Evolutionary conservation across 805 yeast genomes (phyloP).

Genomic region (Limtongia smithiae): DNA sequence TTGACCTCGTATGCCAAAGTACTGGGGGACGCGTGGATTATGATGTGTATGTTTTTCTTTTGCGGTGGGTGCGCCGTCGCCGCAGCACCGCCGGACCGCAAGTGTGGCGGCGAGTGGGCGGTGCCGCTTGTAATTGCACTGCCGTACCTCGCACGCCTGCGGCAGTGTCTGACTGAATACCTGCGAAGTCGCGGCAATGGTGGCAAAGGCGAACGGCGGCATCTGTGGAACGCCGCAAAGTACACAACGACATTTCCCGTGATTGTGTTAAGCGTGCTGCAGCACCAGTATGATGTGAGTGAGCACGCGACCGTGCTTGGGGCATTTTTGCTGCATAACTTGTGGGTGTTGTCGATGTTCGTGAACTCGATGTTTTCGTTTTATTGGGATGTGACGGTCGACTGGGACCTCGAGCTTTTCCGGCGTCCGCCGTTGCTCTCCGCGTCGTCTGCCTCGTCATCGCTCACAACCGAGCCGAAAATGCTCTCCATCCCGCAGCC

Average conservation of each 20-base stretch:
- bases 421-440: conserved; percentile 23
- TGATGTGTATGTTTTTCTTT: conserved; percentile 47
- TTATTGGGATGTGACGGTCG: conserved; percentile 84
- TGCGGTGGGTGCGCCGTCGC: conserved; percentile 40
- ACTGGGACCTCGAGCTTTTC: conserved; percentile 74
- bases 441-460: not conserved
- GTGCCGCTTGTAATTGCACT: conserved; percentile 42
- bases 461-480: not conserved
- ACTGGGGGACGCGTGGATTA: conserved; percentile 63
- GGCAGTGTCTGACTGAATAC: conserved; percentile 78
- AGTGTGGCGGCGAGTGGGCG: conserved; percentile 38
- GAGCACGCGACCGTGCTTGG: conserved; percentile 10
- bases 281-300: conserved; percentile 24
- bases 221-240: conserved; percentile 69
- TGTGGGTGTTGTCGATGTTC: conserved; percentile 42
- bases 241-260: conserved; percentile 65
- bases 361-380: conserved; percentile 75
- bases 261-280: conserved; percentile 38
- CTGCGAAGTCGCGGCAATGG: conserved; percentile 40
- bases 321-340: conserved; percentile 4
- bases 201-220: conserved; percentile 43
- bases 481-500: not conserved
- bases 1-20: conserved; percentile 78
- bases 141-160: conserved; percentile 73
- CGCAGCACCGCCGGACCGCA: conserved; percentile 36